Conservation (phyloP, 2,329 filamentous ascomycete genomes). For the Arthrobotrys sphaeroides region DNA sequence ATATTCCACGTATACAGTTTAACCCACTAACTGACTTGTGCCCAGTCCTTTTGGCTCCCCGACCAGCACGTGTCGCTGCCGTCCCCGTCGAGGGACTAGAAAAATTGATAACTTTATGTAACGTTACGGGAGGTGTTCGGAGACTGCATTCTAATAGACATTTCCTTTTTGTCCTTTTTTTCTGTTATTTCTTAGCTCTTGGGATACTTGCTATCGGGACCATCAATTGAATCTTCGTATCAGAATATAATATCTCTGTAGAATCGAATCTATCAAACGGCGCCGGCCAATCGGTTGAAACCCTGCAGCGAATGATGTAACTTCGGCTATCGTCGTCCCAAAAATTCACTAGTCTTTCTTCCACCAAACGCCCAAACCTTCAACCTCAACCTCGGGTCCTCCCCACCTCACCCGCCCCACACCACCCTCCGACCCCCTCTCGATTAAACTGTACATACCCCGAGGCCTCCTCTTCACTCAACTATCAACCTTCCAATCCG, state of each 20-base stretch:
- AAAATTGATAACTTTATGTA: no score
- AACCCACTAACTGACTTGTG: conserved; percentile 30
- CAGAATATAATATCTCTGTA: neutral
- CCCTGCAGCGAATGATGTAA: conserved; percentile 35
- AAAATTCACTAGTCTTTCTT: conserved; percentile 4
- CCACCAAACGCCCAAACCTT: conserved; percentile 34
- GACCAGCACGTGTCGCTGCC: conserved; percentile 57
- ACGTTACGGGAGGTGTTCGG: no score
- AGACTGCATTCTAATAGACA: no score
- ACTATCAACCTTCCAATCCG: conserved; percentile 9
- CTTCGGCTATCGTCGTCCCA: conserved; percentile 40
- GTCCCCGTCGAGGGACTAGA: conserved; percentile 45
- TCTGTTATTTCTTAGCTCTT: neutral
- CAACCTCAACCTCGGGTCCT: conserved; percentile 52
- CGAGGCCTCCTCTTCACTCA: neutral
- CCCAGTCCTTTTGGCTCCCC: conserved; percentile 57
- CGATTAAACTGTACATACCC: conserved; percentile 16
- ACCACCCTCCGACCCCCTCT: neutral
- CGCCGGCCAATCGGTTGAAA: conserved; percentile 38
- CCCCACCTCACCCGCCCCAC: conserved; percentile 10
- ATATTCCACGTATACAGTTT: no score
- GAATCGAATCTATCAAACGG: neutral
- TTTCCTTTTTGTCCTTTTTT: no score
- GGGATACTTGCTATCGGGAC: neutral
- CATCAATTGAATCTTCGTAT: neutral